These are phyloP conservation scores for Steccherinum ochraceum DNA, from an alignment of 768 basidiomycete species.

Conservation along the genomic window DNA sequence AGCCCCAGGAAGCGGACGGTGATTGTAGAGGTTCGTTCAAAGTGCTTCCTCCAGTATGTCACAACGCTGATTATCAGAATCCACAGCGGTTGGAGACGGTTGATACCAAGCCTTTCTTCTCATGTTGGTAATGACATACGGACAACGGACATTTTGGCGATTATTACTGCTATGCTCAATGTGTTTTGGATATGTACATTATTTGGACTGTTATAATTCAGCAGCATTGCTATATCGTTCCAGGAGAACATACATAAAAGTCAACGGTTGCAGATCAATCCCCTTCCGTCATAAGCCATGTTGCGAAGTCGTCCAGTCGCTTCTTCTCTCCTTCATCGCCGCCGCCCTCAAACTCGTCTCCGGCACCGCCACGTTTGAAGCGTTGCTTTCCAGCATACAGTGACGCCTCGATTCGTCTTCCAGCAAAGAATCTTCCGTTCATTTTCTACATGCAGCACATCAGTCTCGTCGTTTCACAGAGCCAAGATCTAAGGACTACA, in stretches of 20 bases:
- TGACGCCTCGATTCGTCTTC: constrained; percentile 74
- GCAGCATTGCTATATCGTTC: neutral
- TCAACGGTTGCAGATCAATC: constrained; percentile 34
- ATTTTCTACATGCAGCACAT: constrained; percentile 60
- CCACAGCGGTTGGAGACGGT: constrained; percentile 68
- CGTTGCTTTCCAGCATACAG: constrained; percentile 78
- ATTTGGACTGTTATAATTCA: neutral
- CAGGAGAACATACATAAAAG: neutral
- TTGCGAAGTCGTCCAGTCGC: constrained; percentile 81
- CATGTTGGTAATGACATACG: constrained; percentile 38
- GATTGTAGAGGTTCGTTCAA: constrained; percentile 58
- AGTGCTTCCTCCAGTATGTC: neutral
- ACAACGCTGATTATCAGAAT: constrained; percentile 4
- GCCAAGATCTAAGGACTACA: constrained; percentile 16
- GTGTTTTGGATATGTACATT: constrained; percentile 2
- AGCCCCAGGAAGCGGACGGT: constrained; percentile 48
- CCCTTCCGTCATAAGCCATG: constrained; percentile 81
- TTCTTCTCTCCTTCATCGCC: constrained; percentile 75
- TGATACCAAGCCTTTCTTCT: constrained; percentile 60
- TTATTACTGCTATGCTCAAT: neutral
- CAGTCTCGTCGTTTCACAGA: neutral
- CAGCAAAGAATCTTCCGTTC: constrained; percentile 89
- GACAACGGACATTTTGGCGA: neutral
- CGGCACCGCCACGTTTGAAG: constrained; percentile 69
- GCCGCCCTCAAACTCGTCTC: constrained; percentile 56